phyloP scores from a whole-genome alignment of 169 alveolate genomes.

The Hammondia hammondi region DNA sequence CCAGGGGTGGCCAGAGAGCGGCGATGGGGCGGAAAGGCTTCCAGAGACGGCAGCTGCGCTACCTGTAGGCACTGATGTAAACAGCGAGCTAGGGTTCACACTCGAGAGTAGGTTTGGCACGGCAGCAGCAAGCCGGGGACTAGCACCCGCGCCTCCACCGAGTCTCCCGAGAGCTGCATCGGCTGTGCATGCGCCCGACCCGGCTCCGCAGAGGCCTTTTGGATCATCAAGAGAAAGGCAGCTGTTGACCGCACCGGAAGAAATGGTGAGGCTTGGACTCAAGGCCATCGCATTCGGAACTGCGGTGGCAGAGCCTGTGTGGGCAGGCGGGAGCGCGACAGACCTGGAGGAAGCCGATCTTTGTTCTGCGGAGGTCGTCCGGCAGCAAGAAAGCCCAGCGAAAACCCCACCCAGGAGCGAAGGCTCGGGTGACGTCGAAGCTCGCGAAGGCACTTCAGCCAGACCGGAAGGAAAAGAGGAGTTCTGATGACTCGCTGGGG shows the following conservation, averaged over 20 bases:
- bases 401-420: not conserved
- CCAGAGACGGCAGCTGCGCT: not conserved
- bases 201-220: not conserved
- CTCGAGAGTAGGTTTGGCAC: not conserved
- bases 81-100: not conserved
- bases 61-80: not conserved
- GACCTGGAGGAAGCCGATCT: not conserved
- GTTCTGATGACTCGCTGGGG: not conserved
- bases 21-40: not conserved
- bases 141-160: not conserved
- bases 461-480: not conserved
- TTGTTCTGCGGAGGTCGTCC: not conserved
- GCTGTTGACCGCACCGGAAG: not conserved
- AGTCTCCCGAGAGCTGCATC: not conserved
- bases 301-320: not conserved
- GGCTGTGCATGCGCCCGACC: not conserved
- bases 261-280: not conserved
- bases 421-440: not conserved
- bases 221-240: not conserved
- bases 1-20: not conserved
- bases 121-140: not conserved
- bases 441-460: not conserved
- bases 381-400: not conserved
- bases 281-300: not conserved
- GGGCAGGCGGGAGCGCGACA: slow-evolving; percentile 5